Base-by-base conservation (phyloP, 108 stramenopile species). In the Craspedostauros australis region DNA sequence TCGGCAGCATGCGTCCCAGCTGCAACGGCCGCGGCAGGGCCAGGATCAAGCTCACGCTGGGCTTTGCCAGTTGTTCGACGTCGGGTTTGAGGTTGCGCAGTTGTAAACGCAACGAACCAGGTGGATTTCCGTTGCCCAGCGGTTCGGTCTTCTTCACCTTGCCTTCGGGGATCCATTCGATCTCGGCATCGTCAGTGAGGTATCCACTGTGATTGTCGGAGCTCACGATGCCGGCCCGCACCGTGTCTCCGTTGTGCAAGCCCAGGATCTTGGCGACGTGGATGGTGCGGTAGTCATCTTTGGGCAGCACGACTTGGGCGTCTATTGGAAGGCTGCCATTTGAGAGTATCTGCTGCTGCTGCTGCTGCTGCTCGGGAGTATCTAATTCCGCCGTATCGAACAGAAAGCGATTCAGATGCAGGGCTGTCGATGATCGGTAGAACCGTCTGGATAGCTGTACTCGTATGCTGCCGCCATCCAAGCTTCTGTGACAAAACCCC, bases 21-120 rank as follows among this genome's bases (percentile, higher is more conserved):
- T 88, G 88, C 4, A 68, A 41, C 30, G 95, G 95, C 46, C 94
- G 63, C 6, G 95, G 95, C 16, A 95, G 58, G 5, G 95, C 95
- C 45, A 96, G 67, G 15, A 96, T 68, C 4, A 96, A 49, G 48
- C 80, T 82, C 7, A 91, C 80, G 20, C 36, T 39, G 8, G 59
- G 46, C 19, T 32, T 46, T 39, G 62, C 58, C 1, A 44, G 42
- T 8, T 58, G n/a, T 18, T 60, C 50, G 29, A 52, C 39, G 20
- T 46, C 27, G 56, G 55, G 31, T 28, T 37, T 21, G 5, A 75
- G 63, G 27, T 72, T 51, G 14, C 70, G 46, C 22, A 88, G 55
- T 28, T 34, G 51, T 39, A 89, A 54, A 15, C 30, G 39, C 1
- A 89, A 34, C 3, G 79, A 76, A 5, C 88, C 88, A 24, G 88